Evolutionary conservation across 2,329 filamentous ascomycete species (phyloP).

Genomic region (Trichoderma pleuroti): DNA sequence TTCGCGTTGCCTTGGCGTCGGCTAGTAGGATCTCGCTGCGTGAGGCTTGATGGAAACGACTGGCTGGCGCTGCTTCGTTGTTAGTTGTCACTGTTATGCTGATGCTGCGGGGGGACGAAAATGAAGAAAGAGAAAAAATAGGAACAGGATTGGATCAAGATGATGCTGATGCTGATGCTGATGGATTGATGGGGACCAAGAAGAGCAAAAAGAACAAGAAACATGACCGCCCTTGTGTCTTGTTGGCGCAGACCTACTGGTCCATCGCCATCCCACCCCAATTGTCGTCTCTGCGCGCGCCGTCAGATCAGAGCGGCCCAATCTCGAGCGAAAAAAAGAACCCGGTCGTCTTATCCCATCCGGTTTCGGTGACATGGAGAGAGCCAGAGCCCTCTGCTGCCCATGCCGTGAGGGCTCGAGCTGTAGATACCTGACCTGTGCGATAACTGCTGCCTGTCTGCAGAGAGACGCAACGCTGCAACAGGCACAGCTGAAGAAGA

Average conservation of each 20-base stretch:
- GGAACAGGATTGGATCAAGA: not conserved
- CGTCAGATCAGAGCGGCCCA: not conserved
- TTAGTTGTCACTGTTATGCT: not conserved
- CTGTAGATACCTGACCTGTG: no score
- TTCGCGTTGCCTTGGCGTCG: not conserved
- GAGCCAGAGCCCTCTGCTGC: not conserved
- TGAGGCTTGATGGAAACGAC: not conserved
- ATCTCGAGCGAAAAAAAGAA: not conserved
- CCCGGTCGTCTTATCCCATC: not conserved
- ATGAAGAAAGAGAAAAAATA: not conserved
- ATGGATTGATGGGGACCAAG: not conserved
- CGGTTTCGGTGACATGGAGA: not conserved
- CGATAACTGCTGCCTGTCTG: no score
- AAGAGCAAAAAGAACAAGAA: not conserved
- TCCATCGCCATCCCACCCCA: not conserved
- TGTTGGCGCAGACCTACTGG: constrained; percentile 6
- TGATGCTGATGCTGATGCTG: not conserved
- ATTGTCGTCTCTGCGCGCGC: not conserved
- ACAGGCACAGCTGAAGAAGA: not conserved
- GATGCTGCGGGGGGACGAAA: not conserved
- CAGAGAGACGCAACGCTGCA: not conserved
- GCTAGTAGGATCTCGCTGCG: not conserved
- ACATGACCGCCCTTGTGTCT: not conserved
- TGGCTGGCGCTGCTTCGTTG: not conserved
- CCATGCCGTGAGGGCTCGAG: no score